Evolutionary conservation across 306 rosid genomes (phyloP), one percentile per base, ranked within the genome.

Genomic region (Corylus americana): DNA sequence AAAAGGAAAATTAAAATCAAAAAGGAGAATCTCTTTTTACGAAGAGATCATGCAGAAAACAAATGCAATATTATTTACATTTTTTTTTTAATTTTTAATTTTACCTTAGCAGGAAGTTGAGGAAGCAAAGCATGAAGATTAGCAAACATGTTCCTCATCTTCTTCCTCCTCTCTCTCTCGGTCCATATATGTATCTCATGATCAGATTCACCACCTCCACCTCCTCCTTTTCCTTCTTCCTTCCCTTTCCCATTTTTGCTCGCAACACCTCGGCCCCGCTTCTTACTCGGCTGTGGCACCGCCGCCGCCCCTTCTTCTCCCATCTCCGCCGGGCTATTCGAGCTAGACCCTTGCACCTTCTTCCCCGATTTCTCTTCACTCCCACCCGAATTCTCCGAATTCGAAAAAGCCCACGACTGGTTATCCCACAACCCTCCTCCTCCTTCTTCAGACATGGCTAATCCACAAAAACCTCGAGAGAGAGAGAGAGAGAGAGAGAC

Each of bases 121-220:
- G 98, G 98, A 86, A 95, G 93, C 88, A 95, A 82, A 70, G 86
- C 82, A 76, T 92, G 98, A 77, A 95, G 98, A 79, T 8, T 82
- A 22, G 86, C 10, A 29, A 91, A 95, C 97, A 95, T 86, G 81
- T 79, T 85, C 77, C 85, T 88, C 96, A 95, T 91, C 90, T 89
- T 95, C 87, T 89, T 95, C 84, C 98, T 88, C 81, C 98, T 89
- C 74, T 95, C 92, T 79, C 97, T 91, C 83, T 94, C 97, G 0
- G 92, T 86, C 91, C 88, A 87, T 31, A 92, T 89, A 44, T 92
- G 95, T 27, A 84, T 64, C 10, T 87, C 93, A 81, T 91, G 89
- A 39, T 83, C 87, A 5, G 85, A 77, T 66, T 80, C 86, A 0
- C 53, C 86, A 22, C 16, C 22, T 0, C 13, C 86, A 0, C 53